These are phyloP conservation scores for Salix caprea DNA, from an alignment of 345 rosid genomes.

Conservation along the genomic window DNA sequence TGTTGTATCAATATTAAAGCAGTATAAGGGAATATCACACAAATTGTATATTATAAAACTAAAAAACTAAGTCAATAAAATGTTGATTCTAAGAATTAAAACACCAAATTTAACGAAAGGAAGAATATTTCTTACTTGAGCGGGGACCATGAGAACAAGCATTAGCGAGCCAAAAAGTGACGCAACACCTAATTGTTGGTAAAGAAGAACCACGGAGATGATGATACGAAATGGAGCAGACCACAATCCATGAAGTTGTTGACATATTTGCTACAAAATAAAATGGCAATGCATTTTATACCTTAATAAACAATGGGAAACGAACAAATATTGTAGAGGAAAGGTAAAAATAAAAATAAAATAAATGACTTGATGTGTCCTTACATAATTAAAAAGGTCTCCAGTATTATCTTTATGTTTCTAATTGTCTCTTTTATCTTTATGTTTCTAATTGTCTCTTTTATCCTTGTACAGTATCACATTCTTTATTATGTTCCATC, in stretches of 20 bases:
- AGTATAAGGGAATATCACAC: neutral
- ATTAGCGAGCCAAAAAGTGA: constrained; percentile 25
- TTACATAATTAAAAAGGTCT: neutral
- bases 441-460: too few species aligned
- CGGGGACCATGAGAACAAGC: constrained; percentile 28
- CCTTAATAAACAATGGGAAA: neutral
- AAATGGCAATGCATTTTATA: neutral
- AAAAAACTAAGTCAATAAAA: neutral
- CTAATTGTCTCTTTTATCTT: too few species aligned
- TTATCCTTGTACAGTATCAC: too few species aligned
- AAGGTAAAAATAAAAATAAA: neutral
- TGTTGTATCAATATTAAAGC: neutral
- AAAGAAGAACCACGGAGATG: constrained; percentile 29
- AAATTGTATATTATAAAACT: neutral
- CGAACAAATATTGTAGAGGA: neutral
- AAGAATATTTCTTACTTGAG: constrained; percentile 11
- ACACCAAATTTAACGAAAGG: neutral
- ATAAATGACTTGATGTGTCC: neutral
- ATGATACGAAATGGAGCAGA: constrained; percentile 35
- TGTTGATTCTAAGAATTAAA: neutral
- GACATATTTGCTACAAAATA: constrained; percentile 26
- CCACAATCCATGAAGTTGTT: constrained; percentile 30
- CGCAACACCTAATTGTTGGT: constrained; percentile 32
- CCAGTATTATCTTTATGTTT: neutral
- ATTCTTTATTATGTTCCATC: too few species aligned